These are phyloP conservation scores for Penicillium sp. DNA, from an alignment of 2,329 filamentous ascomycete species.

Conservation along the genomic window DNA sequence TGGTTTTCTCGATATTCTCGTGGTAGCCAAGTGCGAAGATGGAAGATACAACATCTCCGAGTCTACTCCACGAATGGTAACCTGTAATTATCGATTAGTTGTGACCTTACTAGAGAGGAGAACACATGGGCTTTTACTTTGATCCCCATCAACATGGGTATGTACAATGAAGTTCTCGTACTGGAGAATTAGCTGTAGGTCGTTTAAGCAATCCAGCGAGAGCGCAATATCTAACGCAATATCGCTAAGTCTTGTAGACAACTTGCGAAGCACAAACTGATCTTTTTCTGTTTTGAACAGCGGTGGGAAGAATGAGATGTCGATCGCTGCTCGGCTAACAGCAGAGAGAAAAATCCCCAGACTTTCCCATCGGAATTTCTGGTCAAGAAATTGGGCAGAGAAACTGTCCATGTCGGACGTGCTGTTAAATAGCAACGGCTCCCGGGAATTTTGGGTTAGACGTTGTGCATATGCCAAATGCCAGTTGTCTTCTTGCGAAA, in stretches of 20 bases:
- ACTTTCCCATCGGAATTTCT: slow-evolving; percentile 41
- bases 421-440: slow-evolving; percentile 14
- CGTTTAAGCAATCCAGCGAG: slow-evolving; percentile 40
- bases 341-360: slow-evolving; percentile 41
- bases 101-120: not conserved
- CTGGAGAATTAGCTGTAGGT: slow-evolving; percentile 47
- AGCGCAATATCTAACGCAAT: slow-evolving; percentile 39
- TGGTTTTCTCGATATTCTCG: slow-evolving; percentile 36
- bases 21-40: slow-evolving; percentile 50
- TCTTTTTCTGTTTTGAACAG: slow-evolving; percentile 32
- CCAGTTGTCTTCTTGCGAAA: slow-evolving; percentile 25
- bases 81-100: slow-evolving; percentile 28
- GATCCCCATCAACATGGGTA: slow-evolving; percentile 46
- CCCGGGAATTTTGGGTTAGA: slow-evolving; percentile 22
- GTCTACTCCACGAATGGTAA: slow-evolving; percentile 47
- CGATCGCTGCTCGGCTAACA: slow-evolving; percentile 35
- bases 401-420: slow-evolving; percentile 16
- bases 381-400: slow-evolving; percentile 24
- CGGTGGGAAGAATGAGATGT: slow-evolving; percentile 30
- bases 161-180: slow-evolving; percentile 51
- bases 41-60: slow-evolving; percentile 49
- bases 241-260: slow-evolving; percentile 34
- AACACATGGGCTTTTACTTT: slow-evolving; percentile 35
- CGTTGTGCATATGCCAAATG: slow-evolving; percentile 25
- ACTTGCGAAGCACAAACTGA: slow-evolving; percentile 26